Conservation (phyloP, 805 yeast genomes). For the Candida awuae region DNA sequence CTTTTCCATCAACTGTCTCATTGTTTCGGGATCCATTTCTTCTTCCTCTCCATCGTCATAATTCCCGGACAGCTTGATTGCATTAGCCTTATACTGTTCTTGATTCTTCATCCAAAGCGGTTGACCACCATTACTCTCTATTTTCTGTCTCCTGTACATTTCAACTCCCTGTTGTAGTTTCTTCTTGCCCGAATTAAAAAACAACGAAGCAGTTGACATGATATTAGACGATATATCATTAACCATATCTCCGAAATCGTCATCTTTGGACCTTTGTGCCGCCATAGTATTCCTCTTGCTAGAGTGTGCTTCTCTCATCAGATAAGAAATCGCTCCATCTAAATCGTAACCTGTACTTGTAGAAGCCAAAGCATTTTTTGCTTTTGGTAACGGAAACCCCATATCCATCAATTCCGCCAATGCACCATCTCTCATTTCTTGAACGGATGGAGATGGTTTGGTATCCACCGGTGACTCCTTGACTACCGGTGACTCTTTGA, state of each 20-base stretch:
- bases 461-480: not conserved
- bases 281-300: slow-evolving; percentile 13
- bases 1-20: slow-evolving; percentile 23
- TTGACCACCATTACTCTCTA: slow-evolving; percentile 26
- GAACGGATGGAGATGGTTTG: too few relatives aligned
- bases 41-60: slow-evolving; percentile 41
- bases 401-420: slow-evolving; percentile 70
- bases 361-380: slow-evolving; percentile 49
- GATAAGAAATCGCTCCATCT: slow-evolving; percentile 54
- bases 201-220: slow-evolving; percentile 49
- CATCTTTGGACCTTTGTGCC: slow-evolving; percentile 11
- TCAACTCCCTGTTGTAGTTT: slow-evolving; percentile 57
- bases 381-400: slow-evolving; percentile 61
- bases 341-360: slow-evolving; percentile 48
- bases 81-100: slow-evolving; percentile 37
- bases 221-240: slow-evolving; percentile 50
- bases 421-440: slow-evolving; percentile 33
- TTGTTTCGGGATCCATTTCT: slow-evolving; percentile 30
- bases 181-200: slow-evolving; percentile 51
- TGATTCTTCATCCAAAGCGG: slow-evolving; percentile 77
- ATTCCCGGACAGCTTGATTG: slow-evolving; percentile 26
- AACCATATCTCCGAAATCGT: slow-evolving; percentile 34
- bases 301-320: slow-evolving; percentile 55
- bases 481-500: not conserved
- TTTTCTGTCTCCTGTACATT: slow-evolving; percentile 37